Conservation (phyloP, 331 rosid genomes). For the Malus hybrid region DNA sequence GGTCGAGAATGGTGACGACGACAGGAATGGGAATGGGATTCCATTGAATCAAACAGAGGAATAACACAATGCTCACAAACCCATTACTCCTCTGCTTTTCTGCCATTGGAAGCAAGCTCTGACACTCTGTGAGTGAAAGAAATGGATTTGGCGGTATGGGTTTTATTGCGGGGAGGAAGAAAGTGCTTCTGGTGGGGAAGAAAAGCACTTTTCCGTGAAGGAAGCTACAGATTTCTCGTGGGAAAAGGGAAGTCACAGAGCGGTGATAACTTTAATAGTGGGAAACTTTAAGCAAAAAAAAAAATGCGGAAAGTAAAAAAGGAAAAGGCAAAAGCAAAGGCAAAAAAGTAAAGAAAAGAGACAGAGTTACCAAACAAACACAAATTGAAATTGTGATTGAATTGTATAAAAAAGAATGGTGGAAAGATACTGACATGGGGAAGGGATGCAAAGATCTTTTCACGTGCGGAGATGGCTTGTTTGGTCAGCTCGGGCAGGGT, state of each 20-base stretch:
- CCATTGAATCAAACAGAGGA: constrained; percentile 21
- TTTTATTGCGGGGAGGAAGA: constrained; percentile 24
- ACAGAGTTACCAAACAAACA: no score
- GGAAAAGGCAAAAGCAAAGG: no score
- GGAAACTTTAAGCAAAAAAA: constrained; percentile 4
- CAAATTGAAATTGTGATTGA: no score
- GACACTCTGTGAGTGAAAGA: background rate
- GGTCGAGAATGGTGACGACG: constrained; percentile 60
- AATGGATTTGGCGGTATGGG: background rate
- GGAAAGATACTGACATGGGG: no score
- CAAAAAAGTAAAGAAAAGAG: no score
- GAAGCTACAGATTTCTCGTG: constrained; percentile 46
- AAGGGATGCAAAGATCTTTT: no score
- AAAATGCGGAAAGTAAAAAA: no score
- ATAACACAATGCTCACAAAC: constrained; percentile 12
- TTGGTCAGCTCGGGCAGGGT: no score
- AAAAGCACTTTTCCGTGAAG: constrained; percentile 33
- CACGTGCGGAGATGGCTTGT: no score
- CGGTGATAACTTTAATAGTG: constrained; percentile 54
- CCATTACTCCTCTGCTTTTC: constrained; percentile 6
- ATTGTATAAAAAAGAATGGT: no score
- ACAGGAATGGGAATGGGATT: background rate
- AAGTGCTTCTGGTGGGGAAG: constrained; percentile 7
- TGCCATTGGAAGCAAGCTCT: constrained; percentile 35
- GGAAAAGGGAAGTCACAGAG: background rate